These are phyloP conservation scores for Melianthus villosus DNA, from an alignment of 441 rosid genomes.

Conservation along the genomic window DNA sequence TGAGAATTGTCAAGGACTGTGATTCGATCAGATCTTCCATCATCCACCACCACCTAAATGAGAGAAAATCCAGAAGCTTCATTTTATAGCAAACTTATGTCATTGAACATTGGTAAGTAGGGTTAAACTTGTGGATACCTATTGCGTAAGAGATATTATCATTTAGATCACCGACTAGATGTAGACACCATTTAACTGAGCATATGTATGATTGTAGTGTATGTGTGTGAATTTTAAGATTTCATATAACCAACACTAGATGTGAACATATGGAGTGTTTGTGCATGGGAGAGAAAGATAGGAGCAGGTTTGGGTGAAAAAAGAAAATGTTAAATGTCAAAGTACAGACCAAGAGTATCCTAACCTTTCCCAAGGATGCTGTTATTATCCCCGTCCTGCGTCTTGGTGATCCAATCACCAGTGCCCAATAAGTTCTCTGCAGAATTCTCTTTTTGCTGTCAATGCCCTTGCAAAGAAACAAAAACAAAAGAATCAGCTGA, in stretches of 20 bases:
- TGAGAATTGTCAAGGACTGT: slow-evolving; percentile 35
- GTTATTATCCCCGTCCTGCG: slow-evolving; percentile 44
- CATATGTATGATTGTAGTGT: no score
- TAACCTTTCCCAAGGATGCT: slow-evolving; percentile 68
- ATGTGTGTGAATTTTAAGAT: no score
- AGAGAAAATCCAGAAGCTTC: neutral
- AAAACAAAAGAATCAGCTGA: no score
- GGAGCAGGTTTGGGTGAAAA: neutral
- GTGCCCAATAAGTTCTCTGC: slow-evolving; percentile 65
- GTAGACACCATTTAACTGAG: no score
- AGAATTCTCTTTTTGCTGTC: slow-evolving; percentile 28
- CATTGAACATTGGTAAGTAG: no score
- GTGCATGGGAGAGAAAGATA: no score
- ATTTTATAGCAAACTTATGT: neutral
- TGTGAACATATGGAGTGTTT: no score
- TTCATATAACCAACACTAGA: no score
- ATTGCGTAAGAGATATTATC: no score
- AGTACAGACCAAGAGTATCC: slow-evolving; percentile 12
- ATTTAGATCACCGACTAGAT: no score
- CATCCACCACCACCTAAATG: slow-evolving; percentile 55
- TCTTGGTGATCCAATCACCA: slow-evolving; percentile 68
- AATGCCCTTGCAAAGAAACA: slow-evolving; percentile 24
- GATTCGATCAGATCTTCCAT: slow-evolving; percentile 82
- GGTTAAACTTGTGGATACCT: no score
- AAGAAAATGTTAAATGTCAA: neutral